Evolutionary conservation across 177 flowering plant genomes (phyloP), one percentile per base, ranked within the genome.

Genomic region (Tripterygium wilfordii): DNA sequence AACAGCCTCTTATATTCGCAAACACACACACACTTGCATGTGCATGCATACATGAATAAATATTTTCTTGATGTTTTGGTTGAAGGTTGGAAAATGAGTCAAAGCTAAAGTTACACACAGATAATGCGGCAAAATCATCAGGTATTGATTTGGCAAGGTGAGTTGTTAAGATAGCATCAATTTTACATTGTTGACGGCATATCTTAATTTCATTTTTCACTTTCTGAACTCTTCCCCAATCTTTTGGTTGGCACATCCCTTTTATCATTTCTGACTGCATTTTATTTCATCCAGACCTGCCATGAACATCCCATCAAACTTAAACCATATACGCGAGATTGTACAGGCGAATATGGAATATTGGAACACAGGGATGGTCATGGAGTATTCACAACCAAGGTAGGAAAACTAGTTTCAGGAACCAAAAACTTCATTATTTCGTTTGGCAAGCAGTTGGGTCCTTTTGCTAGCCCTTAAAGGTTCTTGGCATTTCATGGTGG

Each of bases 281-380:
- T 36, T 4, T 45, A 43, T 40, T 15, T 49, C 49, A 28, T 67
- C 14, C 55, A 78, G 89, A 54, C 43, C 58, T 53, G 65, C 54
- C 25, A 46, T 43, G 41, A 77, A 74, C 42, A 43, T 73, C 45
- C 77, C 77, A 41, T 65, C 80, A 27, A 70, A 81, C 61, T 77
- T 71, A 36, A 72, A 81, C 31, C 79, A 73, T 64, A 76, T 26
- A 79, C 82, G 2, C 56, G 56, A 52, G 82, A 68, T 7, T 76
- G 45, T 68, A 56, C 28, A 33, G 5, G 3, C 8, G 10, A 32
- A 15, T 8, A 15, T 49, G 35, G 42, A 7, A 13, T 9, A 37
- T 29, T 10, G 10, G 10, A 32, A 21, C 45, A 41, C 37, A 16
- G n/a, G n/a, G n/a, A n/a, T n/a, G n/a, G n/a, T n/a, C n/a, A n/a